Base-by-base conservation (phyloP, 768 basidiomycete species). In the Cystobasidium onofrii region DNA sequence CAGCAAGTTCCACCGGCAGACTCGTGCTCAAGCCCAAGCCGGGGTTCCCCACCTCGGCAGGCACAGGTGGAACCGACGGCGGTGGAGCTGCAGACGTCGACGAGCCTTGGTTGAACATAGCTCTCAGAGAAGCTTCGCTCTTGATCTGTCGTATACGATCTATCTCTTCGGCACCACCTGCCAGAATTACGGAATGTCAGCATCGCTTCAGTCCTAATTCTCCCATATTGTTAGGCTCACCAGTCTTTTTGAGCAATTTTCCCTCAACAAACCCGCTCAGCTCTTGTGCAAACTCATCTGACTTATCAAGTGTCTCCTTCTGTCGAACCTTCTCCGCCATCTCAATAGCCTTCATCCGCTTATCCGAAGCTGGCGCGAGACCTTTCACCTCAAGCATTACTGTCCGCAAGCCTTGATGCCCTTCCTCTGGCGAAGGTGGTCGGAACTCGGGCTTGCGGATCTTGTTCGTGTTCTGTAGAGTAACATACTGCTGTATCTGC, bases 231-330 rank as follows among this genome's bases (percentile, higher is more conserved):
- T 81, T 94, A 91, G 27, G 91, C 89, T 17, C 92, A 94, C 94
- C 95, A 20, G 94, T 99, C 90, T 92, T 89, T 84, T 87, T 91
- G 80, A 99, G 82, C 83, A 89, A 93, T 84, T 90, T 90, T 75
- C 88, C 87, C 2, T 83, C 85, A 65, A 99, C 93, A 81, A 98
- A 97, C 2, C 90, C 91, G 55, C 83, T 81, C 77, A 99, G 80
- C 83, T 98, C 95, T 17, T 85, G 84, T 77, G 91, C 86, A 81
- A 97, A 87, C 76, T 91, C 92, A 80, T 96, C 92, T 54, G 88
- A 85, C 73, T 86, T 85, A 61, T 67, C 76, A 12, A 18, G 12
- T n/a, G 81, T 84, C 80, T 93, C 90, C 81, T 86, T 87, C 82
- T 91, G 86, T 66, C 95, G 82, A 75, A 84, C 86, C 83, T 87